These are phyloP conservation scores for Mentha longifolia DNA, from an alignment of 257 asterid species.

Conservation along the genomic window DNA sequence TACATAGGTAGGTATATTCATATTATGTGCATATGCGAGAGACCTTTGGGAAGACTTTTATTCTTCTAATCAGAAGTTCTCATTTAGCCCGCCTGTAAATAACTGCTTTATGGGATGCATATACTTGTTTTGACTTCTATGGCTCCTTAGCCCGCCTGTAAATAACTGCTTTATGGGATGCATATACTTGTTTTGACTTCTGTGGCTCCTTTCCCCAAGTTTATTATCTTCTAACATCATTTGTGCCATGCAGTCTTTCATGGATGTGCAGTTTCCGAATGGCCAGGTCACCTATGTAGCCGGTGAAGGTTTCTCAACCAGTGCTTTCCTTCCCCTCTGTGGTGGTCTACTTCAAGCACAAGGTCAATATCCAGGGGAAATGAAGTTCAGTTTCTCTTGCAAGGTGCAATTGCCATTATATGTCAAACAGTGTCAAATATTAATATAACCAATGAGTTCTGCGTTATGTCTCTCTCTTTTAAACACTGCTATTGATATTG, in stretches of 20 bases:
- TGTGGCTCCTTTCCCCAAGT: neutral
- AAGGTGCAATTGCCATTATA: constrained; percentile 58
- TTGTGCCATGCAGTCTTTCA: constrained; percentile 70
- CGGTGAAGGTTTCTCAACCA: constrained; percentile 93
- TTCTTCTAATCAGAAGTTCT: constrained; percentile 17
- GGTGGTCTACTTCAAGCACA: constrained; percentile 98
- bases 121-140: constrained; percentile 5
- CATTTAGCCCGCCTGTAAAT: neutral
- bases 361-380: constrained; percentile 97
- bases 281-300: constrained; percentile 91
- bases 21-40: constrained; percentile 3
- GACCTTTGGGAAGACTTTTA: neutral
- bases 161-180: neutral
- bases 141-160: neutral
- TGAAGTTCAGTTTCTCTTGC: constrained; percentile 94
- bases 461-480: constrained; percentile 13
- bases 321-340: constrained; percentile 81
- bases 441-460: neutral
- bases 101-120: constrained; percentile 5
- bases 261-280: constrained; percentile 98
- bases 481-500: constrained; percentile 27
- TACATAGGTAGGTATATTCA: neutral
- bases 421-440: neutral
- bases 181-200: constrained; percentile 15
- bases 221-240: constrained; percentile 9